Conservation (phyloP, 345 rosid genomes). For the Murraya koenigii region DNA sequence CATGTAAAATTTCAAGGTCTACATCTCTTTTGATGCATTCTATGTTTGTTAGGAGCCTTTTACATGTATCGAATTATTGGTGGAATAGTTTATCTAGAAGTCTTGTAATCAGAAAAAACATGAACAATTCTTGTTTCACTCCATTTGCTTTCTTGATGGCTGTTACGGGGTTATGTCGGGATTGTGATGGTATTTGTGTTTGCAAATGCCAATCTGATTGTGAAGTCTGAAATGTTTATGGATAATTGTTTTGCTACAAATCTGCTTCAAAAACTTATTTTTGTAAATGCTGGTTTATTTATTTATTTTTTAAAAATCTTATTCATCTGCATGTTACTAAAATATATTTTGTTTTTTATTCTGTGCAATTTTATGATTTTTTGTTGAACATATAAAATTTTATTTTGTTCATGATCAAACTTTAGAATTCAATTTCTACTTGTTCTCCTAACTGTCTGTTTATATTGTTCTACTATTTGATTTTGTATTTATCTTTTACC, state of each 20-base stretch:
- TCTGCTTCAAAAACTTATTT: neutral
- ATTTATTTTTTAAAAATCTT: too few relatives aligned
- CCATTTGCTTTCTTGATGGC: neutral
- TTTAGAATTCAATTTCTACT: neutral
- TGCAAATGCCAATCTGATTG: neutral
- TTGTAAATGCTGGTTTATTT: neutral
- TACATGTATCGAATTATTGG: neutral
- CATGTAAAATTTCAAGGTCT: neutral
- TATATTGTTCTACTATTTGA: conserved; percentile 23
- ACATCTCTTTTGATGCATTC: neutral
- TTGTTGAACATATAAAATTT: neutral
- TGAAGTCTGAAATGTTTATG: neutral
- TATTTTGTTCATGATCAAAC: neutral
- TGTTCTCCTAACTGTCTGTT: neutral
- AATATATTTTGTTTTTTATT: neutral
- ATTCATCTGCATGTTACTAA: neutral
- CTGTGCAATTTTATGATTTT: neutral
- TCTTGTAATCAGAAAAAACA: neutral
- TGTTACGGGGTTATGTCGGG: neutral
- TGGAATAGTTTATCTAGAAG: neutral
- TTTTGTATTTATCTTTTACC: conserved; percentile 12
- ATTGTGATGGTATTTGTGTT: neutral
- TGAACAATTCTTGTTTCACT: neutral
- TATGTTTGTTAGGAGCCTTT: neutral
- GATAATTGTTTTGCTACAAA: neutral